Conservation (phyloP, 1,284 basidiomycete species). For the Xerocomus nothofagi region DNA sequence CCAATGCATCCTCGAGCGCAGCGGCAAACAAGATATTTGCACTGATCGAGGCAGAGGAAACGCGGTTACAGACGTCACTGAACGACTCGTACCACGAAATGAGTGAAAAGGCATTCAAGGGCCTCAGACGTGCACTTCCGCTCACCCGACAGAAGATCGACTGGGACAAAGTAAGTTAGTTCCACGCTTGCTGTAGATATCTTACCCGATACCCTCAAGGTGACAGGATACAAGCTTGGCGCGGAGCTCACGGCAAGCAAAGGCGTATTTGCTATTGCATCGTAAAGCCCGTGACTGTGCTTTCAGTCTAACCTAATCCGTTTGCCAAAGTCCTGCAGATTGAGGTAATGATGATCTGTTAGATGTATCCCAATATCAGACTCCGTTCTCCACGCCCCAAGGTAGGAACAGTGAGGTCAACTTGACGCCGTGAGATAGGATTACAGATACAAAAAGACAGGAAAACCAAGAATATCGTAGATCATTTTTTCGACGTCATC, state of each 20-base stretch:
- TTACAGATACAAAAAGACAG: constrained; percentile 10
- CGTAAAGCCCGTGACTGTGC: constrained; percentile 14
- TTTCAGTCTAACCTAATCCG: neutral
- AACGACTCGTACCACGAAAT: constrained; percentile 83
- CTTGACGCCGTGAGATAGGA: neutral
- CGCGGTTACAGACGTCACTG: constrained; percentile 72
- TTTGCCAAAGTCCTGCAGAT: neutral
- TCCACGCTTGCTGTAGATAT: neutral
- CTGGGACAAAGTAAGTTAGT: constrained; percentile 81
- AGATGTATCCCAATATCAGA: neutral
- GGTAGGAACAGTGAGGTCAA: constrained; percentile 3
- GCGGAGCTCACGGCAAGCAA: constrained; percentile 77
- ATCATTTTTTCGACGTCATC: neutral
- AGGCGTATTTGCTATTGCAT: constrained; percentile 52
- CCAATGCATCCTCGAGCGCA: constrained; percentile 49
- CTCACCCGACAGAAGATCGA: constrained; percentile 92
- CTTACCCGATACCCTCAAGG: constrained; percentile 41
- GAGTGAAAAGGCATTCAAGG: constrained; percentile 90
- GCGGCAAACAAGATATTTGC: constrained; percentile 77
- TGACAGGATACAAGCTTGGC: constrained; percentile 83
- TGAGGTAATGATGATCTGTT: constrained; percentile 9
- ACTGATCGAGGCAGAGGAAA: constrained; percentile 77
- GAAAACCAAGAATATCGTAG: neutral
- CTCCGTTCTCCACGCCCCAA: neutral
- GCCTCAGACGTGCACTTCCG: constrained; percentile 83